Conservation (phyloP, 2,329 filamentous ascomycete species). For the Calonectria pseudoreteaudii region DNA sequence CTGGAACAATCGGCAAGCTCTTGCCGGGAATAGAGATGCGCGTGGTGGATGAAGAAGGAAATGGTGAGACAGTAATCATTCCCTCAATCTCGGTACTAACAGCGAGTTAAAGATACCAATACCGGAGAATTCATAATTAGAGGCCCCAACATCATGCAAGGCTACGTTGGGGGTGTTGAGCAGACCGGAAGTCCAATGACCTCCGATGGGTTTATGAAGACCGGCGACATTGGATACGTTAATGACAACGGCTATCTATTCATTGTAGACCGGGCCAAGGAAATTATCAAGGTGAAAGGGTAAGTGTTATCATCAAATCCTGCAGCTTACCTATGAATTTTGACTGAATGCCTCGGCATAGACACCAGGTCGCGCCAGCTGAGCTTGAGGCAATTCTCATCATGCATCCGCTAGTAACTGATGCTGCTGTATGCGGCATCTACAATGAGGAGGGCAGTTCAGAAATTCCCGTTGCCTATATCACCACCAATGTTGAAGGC, state of each 20-base stretch:
- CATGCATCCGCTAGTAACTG: background rate
- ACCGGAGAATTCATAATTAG: constrained; percentile 12
- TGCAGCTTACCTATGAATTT: rapidly evolving
- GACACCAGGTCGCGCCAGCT: constrained; percentile 17
- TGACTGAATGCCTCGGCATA: background rate
- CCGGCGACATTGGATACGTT: constrained; percentile 17
- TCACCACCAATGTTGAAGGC: background rate
- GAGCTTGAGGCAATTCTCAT: constrained; percentile 19
- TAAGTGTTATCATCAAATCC: background rate
- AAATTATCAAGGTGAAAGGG: constrained; percentile 22
- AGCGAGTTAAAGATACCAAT: background rate
- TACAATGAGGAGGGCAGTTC: constrained; percentile 16
- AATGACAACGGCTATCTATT: constrained; percentile 10
- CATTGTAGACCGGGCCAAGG: constrained; percentile 15
- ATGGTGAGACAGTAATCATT: background rate
- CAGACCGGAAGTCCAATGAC: background rate
- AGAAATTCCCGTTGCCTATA: constrained; percentile 11
- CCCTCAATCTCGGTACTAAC: background rate
- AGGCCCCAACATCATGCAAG: constrained; percentile 18
- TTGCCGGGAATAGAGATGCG: constrained; percentile 17
- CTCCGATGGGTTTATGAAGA: constrained; percentile 8
- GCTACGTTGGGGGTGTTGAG: background rate
- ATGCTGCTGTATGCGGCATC: constrained; percentile 14
- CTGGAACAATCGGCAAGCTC: constrained; percentile 11
- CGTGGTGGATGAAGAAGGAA: constrained; percentile 2